phyloP scores from a whole-genome alignment of 306 rosid species.

The Malus fusca region DNA sequence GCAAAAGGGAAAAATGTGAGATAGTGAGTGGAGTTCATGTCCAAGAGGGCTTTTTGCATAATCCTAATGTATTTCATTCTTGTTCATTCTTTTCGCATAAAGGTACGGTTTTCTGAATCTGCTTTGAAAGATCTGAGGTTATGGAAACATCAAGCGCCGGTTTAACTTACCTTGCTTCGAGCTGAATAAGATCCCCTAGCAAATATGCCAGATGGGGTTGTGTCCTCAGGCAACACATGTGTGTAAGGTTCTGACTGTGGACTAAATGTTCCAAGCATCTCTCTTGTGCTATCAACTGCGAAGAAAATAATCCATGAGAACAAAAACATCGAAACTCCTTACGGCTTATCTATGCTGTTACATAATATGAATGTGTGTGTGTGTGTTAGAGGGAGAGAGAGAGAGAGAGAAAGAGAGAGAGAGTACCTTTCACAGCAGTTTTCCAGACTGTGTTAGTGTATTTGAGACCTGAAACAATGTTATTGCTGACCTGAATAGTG shows the following conservation, averaged over 20 bases:
- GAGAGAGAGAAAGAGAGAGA: slow-evolving; percentile 3
- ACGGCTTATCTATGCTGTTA: background rate
- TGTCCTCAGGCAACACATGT: slow-evolving; percentile 79
- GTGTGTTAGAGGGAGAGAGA: background rate
- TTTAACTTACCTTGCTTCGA: slow-evolving; percentile 58
- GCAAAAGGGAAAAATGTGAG: background rate
- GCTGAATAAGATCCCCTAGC: slow-evolving; percentile 91
- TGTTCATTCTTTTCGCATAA: background rate
- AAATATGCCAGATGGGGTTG: slow-evolving; percentile 88
- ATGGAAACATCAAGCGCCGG: background rate
- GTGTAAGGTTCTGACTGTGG: slow-evolving; percentile 80
- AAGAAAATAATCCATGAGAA: slow-evolving; percentile 8
- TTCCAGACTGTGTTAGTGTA: slow-evolving; percentile 92
- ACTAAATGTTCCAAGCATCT: slow-evolving; percentile 91
- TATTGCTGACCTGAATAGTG: slow-evolving; percentile 68
- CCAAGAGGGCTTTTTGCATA: too few relatives aligned
- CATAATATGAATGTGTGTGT: background rate
- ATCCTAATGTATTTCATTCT: background rate
- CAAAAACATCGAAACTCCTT: background rate
- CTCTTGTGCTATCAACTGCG: slow-evolving; percentile 76
- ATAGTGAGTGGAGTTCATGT: background rate
- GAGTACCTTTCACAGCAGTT: slow-evolving; percentile 71
- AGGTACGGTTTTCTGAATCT: background rate
- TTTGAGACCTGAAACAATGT: slow-evolving; percentile 93
- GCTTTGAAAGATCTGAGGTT: background rate